Conservation (phyloP, 1,284 basidiomycete species). For the Pseudozyma tsukubaensis region DNA sequence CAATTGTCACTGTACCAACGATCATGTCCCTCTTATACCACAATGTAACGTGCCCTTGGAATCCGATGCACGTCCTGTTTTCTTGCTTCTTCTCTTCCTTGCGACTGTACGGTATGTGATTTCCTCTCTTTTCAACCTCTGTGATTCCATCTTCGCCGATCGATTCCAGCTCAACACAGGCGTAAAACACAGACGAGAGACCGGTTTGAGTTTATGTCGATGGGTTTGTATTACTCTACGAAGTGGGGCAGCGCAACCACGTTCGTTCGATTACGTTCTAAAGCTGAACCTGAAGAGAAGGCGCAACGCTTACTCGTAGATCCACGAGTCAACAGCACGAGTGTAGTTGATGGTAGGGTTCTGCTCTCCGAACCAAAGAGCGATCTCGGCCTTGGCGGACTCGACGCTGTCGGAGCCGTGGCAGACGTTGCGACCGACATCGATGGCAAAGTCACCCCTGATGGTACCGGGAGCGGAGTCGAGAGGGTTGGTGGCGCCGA, state of each 20-base stretch:
- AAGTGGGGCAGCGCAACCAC: no score
- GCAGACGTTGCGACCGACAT: constrained; percentile 76
- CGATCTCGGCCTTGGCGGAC: constrained; percentile 67
- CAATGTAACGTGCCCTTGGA: neutral
- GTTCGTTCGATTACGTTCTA: no score
- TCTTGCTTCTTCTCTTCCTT: neutral
- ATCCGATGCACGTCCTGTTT: neutral
- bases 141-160: no score
- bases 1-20: neutral
- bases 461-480: constrained; percentile 76
- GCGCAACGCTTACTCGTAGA: constrained; percentile 61
- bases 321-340: constrained; percentile 63
- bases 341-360: constrained; percentile 63
- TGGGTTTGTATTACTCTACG: neutral
- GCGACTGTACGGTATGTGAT: neutral
- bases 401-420: constrained; percentile 81
- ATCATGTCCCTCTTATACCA: neutral
- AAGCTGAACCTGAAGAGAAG: neutral
- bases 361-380: constrained; percentile 68
- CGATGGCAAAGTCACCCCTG: constrained; percentile 74
- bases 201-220: neutral
- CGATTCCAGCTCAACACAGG: no score
- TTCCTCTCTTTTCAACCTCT: no score
- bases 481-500: constrained; percentile 97
- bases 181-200: no score